Evolutionary conservation across 2,329 filamentous ascomycete genomes (phyloP), one percentile per base, ranked within the genome.

Genomic region (Polytolypa hystricis): DNA sequence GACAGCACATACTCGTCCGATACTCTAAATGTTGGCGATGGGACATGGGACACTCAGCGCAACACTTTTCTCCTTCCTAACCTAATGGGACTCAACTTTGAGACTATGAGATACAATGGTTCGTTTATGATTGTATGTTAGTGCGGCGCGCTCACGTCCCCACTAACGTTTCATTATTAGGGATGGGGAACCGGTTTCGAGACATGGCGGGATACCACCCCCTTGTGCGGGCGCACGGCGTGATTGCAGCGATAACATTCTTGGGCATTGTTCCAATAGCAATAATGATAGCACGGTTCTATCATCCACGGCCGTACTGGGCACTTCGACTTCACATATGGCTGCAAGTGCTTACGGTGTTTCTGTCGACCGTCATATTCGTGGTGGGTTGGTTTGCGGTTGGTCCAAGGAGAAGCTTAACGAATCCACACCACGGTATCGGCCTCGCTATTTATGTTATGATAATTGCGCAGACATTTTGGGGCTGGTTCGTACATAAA

Each of bases 51-150:
- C 46, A 66, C 65, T 20, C 58, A 65, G 43, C 65, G 73, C 43
- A 74, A 80, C 48, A 74, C 69, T 8, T 80, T 80, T 50, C 62
- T 80, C 45, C 56, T 80, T 38, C 76, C 76, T 30, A 79, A 79
- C 48, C 53, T 80, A 37, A 68, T 75, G 56, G 76, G 76, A 12
- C 50, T 78, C 25, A 79, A 80, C 50, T 77, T 79, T 54, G 74
- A 69, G 33, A 79, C 75, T 3, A 80, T 76, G 68, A 70, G 67
- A 55, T 78, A 79, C 57, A 80, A 80, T 64, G 76, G 73, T 77
- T 51, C 45, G 61, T 50, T 15, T 12, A 25, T 15, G 16, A n/a
- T 10, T 10, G 20, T 31, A 16, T 12, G 5, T 12, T 12, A 25
- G n/a, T 25, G n/a, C n/a, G 21, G 21, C 21, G n/a, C n/a, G 7